Conservation (phyloP, 768 basidiomycete genomes). For the Chalciporus chontae region DNA sequence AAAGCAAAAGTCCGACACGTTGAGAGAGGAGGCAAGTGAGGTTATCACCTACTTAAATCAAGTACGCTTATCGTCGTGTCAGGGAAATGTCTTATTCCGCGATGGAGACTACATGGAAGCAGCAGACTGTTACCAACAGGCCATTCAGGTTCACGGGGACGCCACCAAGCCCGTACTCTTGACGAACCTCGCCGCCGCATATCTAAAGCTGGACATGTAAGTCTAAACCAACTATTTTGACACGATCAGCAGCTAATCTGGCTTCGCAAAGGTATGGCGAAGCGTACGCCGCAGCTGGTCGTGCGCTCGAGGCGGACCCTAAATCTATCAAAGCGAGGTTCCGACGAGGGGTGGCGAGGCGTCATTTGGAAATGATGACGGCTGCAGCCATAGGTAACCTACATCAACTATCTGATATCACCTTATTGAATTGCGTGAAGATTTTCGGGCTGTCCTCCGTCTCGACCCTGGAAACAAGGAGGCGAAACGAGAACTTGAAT, state of each 20-base stretch:
- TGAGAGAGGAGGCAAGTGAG: constrained; percentile 29
- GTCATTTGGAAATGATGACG: constrained; percentile 18
- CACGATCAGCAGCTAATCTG: background rate
- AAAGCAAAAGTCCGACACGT: constrained; percentile 20
- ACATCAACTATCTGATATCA: too few relatives aligned
- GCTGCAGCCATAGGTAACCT: constrained; percentile 23
- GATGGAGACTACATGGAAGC: constrained; percentile 35
- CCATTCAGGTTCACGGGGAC: constrained; percentile 35
- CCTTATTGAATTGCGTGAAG: constrained; percentile 10
- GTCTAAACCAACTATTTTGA: background rate
- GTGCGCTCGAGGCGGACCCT: constrained; percentile 29
- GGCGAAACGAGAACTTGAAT: constrained; percentile 16
- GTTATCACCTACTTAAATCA: too few relatives aligned
- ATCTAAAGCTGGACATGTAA: constrained; percentile 40
- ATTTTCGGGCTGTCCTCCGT: constrained; percentile 24
- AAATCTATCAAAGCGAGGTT: constrained; percentile 34
- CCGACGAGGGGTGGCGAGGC: constrained; percentile 33
- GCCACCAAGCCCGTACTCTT: constrained; percentile 34
- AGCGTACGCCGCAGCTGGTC: constrained; percentile 28
- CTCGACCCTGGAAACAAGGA: constrained; percentile 26
- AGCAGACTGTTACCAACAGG: constrained; percentile 38
- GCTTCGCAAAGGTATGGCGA: constrained; percentile 18
- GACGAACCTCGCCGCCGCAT: constrained; percentile 40
- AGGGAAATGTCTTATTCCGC: constrained; percentile 46
- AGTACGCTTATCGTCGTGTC: background rate